phyloP scores from a whole-genome alignment of 2,329 filamentous ascomycete genomes.

The Byssothecium circinans region DNA sequence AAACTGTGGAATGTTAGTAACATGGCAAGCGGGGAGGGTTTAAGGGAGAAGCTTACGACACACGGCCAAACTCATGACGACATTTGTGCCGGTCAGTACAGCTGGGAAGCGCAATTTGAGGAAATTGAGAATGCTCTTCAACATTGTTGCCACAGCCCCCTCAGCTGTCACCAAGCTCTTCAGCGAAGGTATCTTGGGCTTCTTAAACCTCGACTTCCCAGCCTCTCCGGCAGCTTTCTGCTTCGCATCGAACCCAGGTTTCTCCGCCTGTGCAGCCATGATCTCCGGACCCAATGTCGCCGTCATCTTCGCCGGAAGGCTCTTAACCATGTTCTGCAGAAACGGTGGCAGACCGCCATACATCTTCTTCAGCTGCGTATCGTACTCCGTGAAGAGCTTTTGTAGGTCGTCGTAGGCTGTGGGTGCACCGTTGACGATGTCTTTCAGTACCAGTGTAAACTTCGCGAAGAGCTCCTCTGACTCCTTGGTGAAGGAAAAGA shows the following conservation, averaged over 20 bases:
- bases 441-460: conserved; percentile 90
- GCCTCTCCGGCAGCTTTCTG: conserved; percentile 44
- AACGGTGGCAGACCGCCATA: conserved; percentile 72
- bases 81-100: conserved; percentile 80
- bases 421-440: conserved; percentile 87
- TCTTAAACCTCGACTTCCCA: conserved; percentile 31
- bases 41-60: conserved; percentile 68
- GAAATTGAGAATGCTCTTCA: conserved; percentile 88
- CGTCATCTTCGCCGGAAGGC: conserved; percentile 80
- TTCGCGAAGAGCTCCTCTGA: conserved; percentile 77
- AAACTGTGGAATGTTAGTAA: conserved; percentile 52
- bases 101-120: conserved; percentile 86
- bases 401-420: conserved; percentile 92
- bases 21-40: neutral
- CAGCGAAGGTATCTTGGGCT: conserved; percentile 72
- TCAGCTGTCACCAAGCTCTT: conserved; percentile 83
- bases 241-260: conserved; percentile 53
- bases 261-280: conserved; percentile 75
- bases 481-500: conserved; percentile 81
- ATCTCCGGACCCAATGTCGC: conserved; percentile 77
- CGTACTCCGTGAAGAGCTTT: conserved; percentile 64
- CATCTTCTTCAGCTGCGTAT: conserved; percentile 64
- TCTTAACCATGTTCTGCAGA: conserved; percentile 82
- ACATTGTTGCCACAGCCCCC: conserved; percentile 78
- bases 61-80: conserved; percentile 84